phyloP scores from a whole-genome alignment of 2,329 filamentous ascomycete species.

The Aspergillus sp. region DNA sequence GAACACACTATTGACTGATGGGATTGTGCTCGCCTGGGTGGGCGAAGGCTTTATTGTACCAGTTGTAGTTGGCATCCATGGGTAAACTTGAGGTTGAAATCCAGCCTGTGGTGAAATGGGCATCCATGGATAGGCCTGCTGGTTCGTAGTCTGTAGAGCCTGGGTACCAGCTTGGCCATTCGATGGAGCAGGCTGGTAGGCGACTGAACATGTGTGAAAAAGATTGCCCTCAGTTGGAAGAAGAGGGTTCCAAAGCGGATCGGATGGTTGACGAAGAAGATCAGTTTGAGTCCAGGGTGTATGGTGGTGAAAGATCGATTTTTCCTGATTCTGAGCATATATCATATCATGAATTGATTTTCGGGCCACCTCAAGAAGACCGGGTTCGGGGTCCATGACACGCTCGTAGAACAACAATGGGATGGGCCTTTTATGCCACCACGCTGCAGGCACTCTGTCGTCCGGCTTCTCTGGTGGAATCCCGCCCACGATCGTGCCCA shows the following conservation, averaged over 20 bases:
- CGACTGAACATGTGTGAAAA: conserved; percentile 1
- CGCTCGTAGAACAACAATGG: conserved; percentile 33
- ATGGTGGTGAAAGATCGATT: conserved; percentile 5
- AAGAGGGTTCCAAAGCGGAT: conserved; percentile 5
- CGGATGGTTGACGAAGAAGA: background rate
- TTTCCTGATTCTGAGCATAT: background rate
- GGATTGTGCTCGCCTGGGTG: no score
- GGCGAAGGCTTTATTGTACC: no score
- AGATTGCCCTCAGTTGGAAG: background rate
- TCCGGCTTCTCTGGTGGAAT: conserved; percentile 7
- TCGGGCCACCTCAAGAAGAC: conserved; percentile 11
- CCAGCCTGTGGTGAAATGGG: no score
- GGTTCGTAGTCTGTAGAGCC: no score
- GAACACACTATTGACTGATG: no score
- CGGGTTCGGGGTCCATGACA: conserved; percentile 19
- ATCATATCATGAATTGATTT: conserved; percentile 10
- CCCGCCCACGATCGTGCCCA: conserved; percentile 23
- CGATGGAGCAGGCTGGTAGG: background rate
- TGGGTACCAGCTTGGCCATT: background rate
- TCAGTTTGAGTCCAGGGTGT: conserved; percentile 3
- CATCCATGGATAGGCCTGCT: no score
- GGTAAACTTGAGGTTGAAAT: no score
- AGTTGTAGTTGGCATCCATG: no score
- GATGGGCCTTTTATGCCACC: conserved; percentile 16
- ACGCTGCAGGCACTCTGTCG: conserved; percentile 20